phyloP scores from a whole-genome alignment of 2,329 filamentous ascomycete species.

The Aspergillus sp. region DNA sequence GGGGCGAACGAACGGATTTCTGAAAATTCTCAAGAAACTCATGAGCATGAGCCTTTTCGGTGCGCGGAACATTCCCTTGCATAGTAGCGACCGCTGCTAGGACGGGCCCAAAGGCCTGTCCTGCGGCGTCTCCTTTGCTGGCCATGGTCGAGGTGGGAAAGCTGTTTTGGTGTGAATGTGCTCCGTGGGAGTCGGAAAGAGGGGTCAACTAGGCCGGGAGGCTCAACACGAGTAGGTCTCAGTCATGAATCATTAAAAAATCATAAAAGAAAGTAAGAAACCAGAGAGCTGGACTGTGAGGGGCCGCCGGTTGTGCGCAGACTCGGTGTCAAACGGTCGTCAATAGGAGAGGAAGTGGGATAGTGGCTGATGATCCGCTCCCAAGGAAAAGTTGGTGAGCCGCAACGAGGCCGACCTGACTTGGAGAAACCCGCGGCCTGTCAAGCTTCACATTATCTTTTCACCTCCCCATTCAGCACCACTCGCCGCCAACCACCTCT shows the following conservation, averaged over 20 bases:
- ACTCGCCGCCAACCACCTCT: conserved; percentile 8
- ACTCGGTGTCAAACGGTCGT: conserved; percentile 9
- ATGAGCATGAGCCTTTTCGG: conserved; percentile 85
- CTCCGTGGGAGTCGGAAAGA: conserved; percentile 19
- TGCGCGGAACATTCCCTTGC: conserved; percentile 76
- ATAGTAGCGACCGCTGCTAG: conserved; percentile 88
- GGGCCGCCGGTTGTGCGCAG: not conserved
- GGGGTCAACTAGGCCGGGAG: conserved; percentile 26
- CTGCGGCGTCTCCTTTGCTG: conserved; percentile 58
- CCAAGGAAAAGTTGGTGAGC: conserved; percentile 32
- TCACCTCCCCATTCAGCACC: conserved; percentile 7
- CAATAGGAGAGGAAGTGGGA: conserved; percentile 24
- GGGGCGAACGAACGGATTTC: conserved; percentile 75
- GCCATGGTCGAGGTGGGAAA: conserved; percentile 59
- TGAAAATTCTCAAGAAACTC: conserved; percentile 92
- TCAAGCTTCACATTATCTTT: conserved; percentile 16
- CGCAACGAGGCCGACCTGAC: conserved; percentile 19
- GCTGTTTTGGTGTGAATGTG: conserved; percentile 25
- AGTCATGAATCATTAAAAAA: conserved; percentile 27
- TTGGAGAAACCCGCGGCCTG: conserved; percentile 10
- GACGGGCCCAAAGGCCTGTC: conserved; percentile 78
- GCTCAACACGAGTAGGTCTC: conserved; percentile 23
- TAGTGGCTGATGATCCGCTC: conserved; percentile 25
- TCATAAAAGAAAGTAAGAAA: conserved; percentile 10
- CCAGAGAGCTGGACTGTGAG: conserved; percentile 4